Conservation (phyloP, 2,329 filamentous ascomycete species). For the Pseudogymnoascus sp. region DNA sequence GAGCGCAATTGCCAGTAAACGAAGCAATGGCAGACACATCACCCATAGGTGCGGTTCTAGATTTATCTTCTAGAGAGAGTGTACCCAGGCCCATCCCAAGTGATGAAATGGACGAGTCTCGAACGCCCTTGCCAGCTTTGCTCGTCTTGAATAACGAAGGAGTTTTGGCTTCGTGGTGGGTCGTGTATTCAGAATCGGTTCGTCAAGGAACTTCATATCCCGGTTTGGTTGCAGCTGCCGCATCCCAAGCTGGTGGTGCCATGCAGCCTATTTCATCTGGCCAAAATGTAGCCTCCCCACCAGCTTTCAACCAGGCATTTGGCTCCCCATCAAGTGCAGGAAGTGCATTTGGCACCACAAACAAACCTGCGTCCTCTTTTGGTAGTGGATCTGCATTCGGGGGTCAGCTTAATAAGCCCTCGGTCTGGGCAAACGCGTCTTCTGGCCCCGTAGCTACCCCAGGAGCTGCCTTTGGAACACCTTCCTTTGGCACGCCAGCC, state of each 20-base stretch:
- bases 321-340: conserved; percentile 1
- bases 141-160: conserved; percentile 87
- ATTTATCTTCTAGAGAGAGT: conserved; percentile 74
- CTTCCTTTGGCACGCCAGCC: conserved; percentile 26
- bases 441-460: conserved; percentile 12
- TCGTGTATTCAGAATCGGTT: conserved; percentile 83
- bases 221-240: conserved; percentile 49
- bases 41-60: conserved; percentile 70
- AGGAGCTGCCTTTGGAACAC: conserved; percentile 17
- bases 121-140: conserved; percentile 71
- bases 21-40: conserved; percentile 62
- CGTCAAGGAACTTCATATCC: conserved; percentile 64
- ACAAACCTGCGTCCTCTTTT: conserved; percentile 26
- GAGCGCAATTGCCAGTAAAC: conserved; percentile 67
- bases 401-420: conserved; percentile 10
- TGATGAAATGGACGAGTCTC: conserved; percentile 71
- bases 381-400: conserved; percentile 36
- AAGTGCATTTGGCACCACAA: background rate
- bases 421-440: conserved; percentile 39
- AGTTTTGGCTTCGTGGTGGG: conserved; percentile 78
- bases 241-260: conserved; percentile 20
- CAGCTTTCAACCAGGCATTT: conserved; percentile 16
- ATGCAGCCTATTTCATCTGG: conserved; percentile 11
- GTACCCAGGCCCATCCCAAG: conserved; percentile 69
- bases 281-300: conserved; percentile 26